These are phyloP conservation scores for Talaromyces sp. DNA, from an alignment of 2,329 filamentous ascomycete species.

Conservation along the genomic window DNA sequence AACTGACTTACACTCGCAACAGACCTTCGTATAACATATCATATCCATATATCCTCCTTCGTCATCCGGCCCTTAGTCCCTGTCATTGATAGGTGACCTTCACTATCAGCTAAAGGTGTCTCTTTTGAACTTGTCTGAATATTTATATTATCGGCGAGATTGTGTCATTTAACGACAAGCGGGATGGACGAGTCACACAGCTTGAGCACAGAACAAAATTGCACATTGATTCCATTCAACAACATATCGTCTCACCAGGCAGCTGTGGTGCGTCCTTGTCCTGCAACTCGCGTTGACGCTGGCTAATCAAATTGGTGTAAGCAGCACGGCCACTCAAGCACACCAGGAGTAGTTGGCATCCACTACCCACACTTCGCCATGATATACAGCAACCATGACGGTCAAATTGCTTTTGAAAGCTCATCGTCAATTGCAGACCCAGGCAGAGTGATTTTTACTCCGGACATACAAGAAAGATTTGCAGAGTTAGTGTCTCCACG, in stretches of 20 bases:
- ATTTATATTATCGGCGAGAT: neutral
- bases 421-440: slow-evolving; percentile 34
- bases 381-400: slow-evolving; percentile 36
- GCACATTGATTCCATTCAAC: slow-evolving; percentile 13
- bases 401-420: slow-evolving; percentile 30
- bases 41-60: neutral
- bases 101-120: neutral
- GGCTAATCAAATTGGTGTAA: neutral
- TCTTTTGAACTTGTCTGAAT: neutral
- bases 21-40: neutral
- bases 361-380: slow-evolving; percentile 37
- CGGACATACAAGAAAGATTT: slow-evolving; percentile 36
- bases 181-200: slow-evolving; percentile 15
- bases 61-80: neutral
- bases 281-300: neutral
- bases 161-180: neutral
- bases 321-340: slow-evolving; percentile 23
- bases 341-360: slow-evolving; percentile 19
- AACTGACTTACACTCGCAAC: neutral
- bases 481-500: slow-evolving; percentile 23
- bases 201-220: slow-evolving; percentile 12
- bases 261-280: slow-evolving; percentile 19
- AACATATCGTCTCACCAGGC: slow-evolving; percentile 23
- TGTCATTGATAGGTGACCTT: neutral
- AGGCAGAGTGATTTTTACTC: slow-evolving; percentile 34